Evolutionary conservation across 1,139 yeast genomes (phyloP).

Genomic region (Eremothecium coryli): DNA sequence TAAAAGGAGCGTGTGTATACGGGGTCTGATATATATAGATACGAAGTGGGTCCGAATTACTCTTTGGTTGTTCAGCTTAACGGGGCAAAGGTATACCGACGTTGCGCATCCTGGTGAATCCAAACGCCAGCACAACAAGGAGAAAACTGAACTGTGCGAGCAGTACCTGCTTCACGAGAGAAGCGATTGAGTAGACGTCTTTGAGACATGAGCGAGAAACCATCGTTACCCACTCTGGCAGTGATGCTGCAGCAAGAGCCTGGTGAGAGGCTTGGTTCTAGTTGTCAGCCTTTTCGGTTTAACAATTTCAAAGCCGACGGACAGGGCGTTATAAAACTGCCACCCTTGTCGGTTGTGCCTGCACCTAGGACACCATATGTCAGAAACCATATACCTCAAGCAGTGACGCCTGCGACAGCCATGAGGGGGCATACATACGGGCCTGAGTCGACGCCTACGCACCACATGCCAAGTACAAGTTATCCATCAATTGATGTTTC

Average conservation of each 20-base stretch:
- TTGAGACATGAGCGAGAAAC: too few species aligned
- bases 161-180: too few species aligned
- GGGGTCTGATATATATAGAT: too few species aligned
- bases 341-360: constrained; percentile 18
- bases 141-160: too few species aligned
- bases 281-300: constrained; percentile 2
- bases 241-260: constrained; percentile 1
- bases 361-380: neutral
- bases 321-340: constrained; percentile 23
- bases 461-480: neutral
- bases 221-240: constrained; percentile 1
- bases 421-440: neutral
- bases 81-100: too few species aligned
- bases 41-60: too few species aligned
- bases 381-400: neutral
- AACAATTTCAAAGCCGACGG: constrained; percentile 12
- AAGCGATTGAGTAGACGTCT: too few species aligned
- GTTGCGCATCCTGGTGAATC: too few species aligned
- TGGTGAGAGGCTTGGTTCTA: neutral
- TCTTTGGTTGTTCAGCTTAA: too few species aligned
- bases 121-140: too few species aligned
- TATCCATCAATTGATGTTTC: neutral
- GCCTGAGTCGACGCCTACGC: neutral
- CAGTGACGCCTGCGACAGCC: neutral
- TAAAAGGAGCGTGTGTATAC: too few species aligned